A percentile compares a stretch with the other conserved stretches of the same genome.
These are phyloP conservation scores for Starmerella powellii DNA, from an alignment of 805 yeast genomes.

Conservation along the genomic window DNA sequence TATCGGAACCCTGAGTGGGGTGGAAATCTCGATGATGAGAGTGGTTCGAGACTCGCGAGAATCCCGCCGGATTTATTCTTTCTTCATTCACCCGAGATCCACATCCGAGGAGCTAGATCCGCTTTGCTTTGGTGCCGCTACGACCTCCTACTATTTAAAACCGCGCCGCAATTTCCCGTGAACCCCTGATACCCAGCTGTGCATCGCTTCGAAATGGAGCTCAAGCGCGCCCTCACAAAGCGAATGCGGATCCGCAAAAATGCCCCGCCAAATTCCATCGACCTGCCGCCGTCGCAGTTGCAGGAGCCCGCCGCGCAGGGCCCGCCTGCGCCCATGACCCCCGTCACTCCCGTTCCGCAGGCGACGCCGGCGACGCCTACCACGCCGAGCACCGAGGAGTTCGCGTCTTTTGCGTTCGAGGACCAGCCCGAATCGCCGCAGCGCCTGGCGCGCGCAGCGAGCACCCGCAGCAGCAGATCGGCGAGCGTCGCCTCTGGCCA, in stretches of 20 bases:
- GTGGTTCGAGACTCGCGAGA: too few species aligned
- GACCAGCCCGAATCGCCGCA: slow-evolving; percentile 1
- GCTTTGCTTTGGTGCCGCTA: too few species aligned
- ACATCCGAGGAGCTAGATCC: too few species aligned
- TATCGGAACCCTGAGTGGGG: too few species aligned
- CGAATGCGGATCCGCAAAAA: slow-evolving; percentile 9
- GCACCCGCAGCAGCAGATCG: too few species aligned
- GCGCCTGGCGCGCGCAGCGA: too few species aligned
- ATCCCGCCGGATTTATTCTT: too few species aligned
- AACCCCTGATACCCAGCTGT: too few species aligned
- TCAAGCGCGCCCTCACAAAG: slow-evolving; percentile 14
- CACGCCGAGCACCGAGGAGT: slow-evolving; percentile 7
- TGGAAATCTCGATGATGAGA: too few species aligned
- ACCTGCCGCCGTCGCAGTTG: slow-evolving; percentile 7
- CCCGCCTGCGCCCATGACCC: slow-evolving; percentile 2
- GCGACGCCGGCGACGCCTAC: slow-evolving; percentile 10
- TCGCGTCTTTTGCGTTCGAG: slow-evolving; percentile 10
- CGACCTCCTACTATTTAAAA: too few species aligned
- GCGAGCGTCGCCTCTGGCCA: neutral
- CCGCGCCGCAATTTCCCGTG: too few species aligned
- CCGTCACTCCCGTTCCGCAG: slow-evolving; percentile 5
- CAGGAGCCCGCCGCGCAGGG: neutral
- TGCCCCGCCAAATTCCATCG: slow-evolving; percentile 7
- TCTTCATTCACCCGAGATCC: too few species aligned
- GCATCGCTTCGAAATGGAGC: slow-evolving; percentile 13